Evolutionary conservation across 306 rosid genomes (phyloP).

Genomic region (Aeschynomene evenia): DNA sequence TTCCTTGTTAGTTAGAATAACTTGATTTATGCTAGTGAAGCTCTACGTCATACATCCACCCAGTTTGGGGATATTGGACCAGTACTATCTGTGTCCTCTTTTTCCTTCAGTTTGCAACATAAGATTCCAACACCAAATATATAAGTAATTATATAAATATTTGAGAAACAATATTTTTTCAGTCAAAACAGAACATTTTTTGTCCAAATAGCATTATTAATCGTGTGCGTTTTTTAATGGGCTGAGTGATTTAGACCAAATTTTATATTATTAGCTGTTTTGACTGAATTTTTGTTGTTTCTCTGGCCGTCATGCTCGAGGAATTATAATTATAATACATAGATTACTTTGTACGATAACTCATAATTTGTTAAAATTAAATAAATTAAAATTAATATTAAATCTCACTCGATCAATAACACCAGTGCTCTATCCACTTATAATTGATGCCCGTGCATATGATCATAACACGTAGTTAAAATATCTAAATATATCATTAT

Average conservation of each 20-base stretch:
- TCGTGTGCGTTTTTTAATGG: too few species aligned
- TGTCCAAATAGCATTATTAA: too few species aligned
- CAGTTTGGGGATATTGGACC: slow-evolving; percentile 30
- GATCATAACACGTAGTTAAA: not conserved
- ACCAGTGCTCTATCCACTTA: slow-evolving; percentile 38
- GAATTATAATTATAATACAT: slow-evolving; percentile 25
- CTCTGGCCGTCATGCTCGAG: too few species aligned
- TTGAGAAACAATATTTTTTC: too few species aligned
- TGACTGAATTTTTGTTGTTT: too few species aligned
- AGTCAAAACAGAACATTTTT: too few species aligned
- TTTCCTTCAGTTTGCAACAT: slow-evolving; percentile 32
- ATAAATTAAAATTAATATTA: too few species aligned
- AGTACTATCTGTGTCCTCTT: slow-evolving; percentile 14
- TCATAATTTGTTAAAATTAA: not conserved
- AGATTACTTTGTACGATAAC: slow-evolving; percentile 33
- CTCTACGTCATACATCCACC: slow-evolving; percentile 43
- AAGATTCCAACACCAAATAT: slow-evolving; percentile 51
- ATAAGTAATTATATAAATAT: too few species aligned
- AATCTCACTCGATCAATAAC: not conserved
- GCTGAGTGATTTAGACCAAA: too few species aligned
- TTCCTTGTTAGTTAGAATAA: too few species aligned
- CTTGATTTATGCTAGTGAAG: slow-evolving; percentile 7
- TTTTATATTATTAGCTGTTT: too few species aligned
- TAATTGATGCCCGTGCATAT: not conserved
- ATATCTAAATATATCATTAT: not conserved